phyloP scores from a whole-genome alignment of 1,139 yeast genomes.

The Suhomyces coccinellae region DNA sequence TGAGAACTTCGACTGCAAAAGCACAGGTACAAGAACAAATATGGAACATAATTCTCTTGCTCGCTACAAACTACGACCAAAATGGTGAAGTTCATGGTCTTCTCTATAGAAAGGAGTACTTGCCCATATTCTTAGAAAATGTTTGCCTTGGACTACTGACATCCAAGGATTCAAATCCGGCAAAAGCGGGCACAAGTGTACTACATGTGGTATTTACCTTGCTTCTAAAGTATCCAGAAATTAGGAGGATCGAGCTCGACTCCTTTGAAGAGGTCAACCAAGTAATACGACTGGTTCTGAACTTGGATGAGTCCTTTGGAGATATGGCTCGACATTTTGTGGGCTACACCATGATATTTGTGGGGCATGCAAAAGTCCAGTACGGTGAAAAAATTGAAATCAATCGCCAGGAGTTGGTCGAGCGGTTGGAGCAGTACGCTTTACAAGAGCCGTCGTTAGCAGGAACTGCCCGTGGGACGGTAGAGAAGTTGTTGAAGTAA shows the following conservation, averaged over 20 bases:
- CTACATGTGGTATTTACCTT: conserved; percentile 12
- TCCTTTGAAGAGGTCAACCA: conserved; percentile 1
- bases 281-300: conserved; percentile 5
- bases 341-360: conserved; percentile 18
- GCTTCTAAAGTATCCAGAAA: conserved; percentile 10
- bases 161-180: background rate
- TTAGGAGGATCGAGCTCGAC: background rate
- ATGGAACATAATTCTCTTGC: conserved; percentile 7
- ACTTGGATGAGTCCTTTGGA: conserved; percentile 2
- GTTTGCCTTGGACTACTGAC: background rate
- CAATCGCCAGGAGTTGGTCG: background rate
- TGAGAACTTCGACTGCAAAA: background rate
- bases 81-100: background rate
- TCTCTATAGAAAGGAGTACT: conserved; percentile 1
- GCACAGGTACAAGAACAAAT: background rate
- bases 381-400: conserved; percentile 1
- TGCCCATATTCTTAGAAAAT: background rate
- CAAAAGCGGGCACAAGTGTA: conserved; percentile 4
- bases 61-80: conserved; percentile 9
- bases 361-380: conserved; percentile 12
- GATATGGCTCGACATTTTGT: conserved; percentile 13
- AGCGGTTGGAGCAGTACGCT: background rate
- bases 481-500: background rate
- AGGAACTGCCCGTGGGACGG: background rate
- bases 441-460: background rate